phyloP scores from a whole-genome alignment of 169 alveolate genomes.

The Fabrea salina region DNA sequence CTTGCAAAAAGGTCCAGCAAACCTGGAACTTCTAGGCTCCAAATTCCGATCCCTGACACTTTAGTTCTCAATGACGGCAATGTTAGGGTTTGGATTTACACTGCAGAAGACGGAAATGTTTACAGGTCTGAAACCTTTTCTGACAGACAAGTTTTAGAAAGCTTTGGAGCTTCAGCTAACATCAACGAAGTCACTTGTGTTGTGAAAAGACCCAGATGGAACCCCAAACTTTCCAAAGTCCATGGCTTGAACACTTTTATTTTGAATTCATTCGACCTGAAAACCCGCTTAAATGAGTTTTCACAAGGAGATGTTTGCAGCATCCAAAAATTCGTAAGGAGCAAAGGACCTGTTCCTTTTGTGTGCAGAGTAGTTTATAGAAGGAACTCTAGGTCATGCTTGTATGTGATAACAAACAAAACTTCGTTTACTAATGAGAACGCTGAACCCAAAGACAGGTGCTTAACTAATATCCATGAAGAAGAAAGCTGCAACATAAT shows the following conservation, averaged over 20 bases:
- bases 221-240: conserved; percentile 30
- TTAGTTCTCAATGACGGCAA: conserved; percentile 53
- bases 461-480: conserved; percentile 44
- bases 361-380: conserved; percentile 65
- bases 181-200: conserved; percentile 61
- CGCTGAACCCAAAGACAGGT: conserved; percentile 48
- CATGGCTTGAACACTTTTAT: conserved; percentile 46
- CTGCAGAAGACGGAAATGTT: conserved; percentile 60
- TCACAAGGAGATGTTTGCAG: conserved; percentile 44
- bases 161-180: conserved; percentile 44
- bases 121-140: conserved; percentile 55
- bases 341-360: conserved; percentile 69
- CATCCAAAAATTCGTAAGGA: conserved; percentile 59
- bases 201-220: conserved; percentile 49
- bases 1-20: conserved; percentile 27
- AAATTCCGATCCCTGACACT: conserved; percentile 62
- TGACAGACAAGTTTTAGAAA: conserved; percentile 51
- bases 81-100: conserved; percentile 60
- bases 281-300: conserved; percentile 43
- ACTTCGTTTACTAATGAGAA: conserved; percentile 30
- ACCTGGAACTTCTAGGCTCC: conserved; percentile 25
- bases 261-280: conserved; percentile 58
- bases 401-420: conserved; percentile 67
- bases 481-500: conserved; percentile 51
- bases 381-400: conserved; percentile 49